Evolutionary conservation across 495 filamentous ascomycete species (phyloP), one percentile per base, ranked within the genome.

Genomic region (Talaromyces liani): DNA sequence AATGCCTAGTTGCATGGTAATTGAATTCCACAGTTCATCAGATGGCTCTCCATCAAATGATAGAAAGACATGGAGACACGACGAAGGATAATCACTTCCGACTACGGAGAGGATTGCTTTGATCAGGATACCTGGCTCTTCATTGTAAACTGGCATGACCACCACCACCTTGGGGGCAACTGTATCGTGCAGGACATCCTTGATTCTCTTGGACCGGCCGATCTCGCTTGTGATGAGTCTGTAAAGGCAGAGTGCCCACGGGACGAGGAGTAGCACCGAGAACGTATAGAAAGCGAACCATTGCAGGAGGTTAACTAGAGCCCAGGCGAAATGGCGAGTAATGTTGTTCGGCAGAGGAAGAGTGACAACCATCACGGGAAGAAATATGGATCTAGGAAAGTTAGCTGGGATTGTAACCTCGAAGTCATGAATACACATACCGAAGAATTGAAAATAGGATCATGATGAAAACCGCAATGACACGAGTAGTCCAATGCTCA

Each of bases 281-380:
- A 98, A 98, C n/a, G 90, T 84, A 86, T 90, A 96, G 70, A 98
- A 97, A 4, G 92, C 93, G 67, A 97, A 97, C 91, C 91, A 95
- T 71, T 97, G 94, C 18, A 98, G 82, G 56, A 89, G 79, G 20
- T 65, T 71, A 45, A 92, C 87, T 78, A 94, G 81, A 2, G 65
- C 25, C 6, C 68, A 25, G 1, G 94, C 93, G 73, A 93, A 92
- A 64, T 89, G 79, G 61, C 83, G 74, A 0, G 84, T 86, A 54
- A 97, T 79, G 64, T 85, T 80, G 10, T 81, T 68, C 6, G 94
- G 94, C 9, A 98, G 79, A 0, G 94, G 94, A 27, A 98, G 83
- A 0, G 93, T 98, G 31, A 97, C 92, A 31, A 98, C 69, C 92
- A 98, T 97, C 64, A 97, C 87, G 0, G 93, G 93, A 16, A 97